These are phyloP conservation scores for Xerocomus nothofagi DNA, from an alignment of 1,284 basidiomycete species.

Conservation along the genomic window DNA sequence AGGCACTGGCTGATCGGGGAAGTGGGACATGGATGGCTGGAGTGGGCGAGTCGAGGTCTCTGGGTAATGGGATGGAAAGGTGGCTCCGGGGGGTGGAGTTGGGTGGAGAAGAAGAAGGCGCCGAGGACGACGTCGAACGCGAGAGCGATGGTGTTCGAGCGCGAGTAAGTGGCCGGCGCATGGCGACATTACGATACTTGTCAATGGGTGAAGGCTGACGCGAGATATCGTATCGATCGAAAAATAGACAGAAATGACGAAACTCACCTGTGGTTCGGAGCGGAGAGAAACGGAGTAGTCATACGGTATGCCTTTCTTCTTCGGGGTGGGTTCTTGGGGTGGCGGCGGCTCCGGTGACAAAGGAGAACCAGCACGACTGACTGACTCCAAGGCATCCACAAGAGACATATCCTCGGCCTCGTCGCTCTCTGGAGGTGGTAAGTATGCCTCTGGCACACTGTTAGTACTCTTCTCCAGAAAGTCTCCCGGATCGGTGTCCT, in stretches of 20 bases:
- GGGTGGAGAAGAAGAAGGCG: constrained; percentile 61
- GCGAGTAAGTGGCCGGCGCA: constrained; percentile 53
- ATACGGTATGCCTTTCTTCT: constrained; percentile 50
- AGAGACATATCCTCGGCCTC: constrained; percentile 50
- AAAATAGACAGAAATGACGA: background rate
- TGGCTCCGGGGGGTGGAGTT: constrained; percentile 66
- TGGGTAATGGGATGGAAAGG: constrained; percentile 43
- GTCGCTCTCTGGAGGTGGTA: constrained; percentile 46
- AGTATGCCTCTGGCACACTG: constrained; percentile 52
- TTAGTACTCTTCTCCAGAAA: constrained; percentile 41
- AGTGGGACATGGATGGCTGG: constrained; percentile 51
- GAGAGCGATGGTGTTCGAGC: constrained; percentile 73
- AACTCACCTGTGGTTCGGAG: constrained; percentile 61
- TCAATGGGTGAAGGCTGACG: constrained; percentile 61
- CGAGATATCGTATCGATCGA: constrained; percentile 3
- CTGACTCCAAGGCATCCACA: constrained; percentile 57
- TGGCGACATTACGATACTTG: constrained; percentile 63
- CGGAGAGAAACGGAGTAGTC: constrained; percentile 64
- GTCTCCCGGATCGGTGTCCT: constrained; percentile 43
- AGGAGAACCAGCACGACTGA: constrained; percentile 57
- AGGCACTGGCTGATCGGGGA: constrained; percentile 54
- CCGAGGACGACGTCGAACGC: constrained; percentile 58
- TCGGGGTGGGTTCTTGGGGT: constrained; percentile 41
- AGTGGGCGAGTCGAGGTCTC: constrained; percentile 46
- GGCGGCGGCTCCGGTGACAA: constrained; percentile 40